Evolutionary conservation across 192 early-diverging fungal species (phyloP).

Genomic region (Entomortierella chlamydospora): DNA sequence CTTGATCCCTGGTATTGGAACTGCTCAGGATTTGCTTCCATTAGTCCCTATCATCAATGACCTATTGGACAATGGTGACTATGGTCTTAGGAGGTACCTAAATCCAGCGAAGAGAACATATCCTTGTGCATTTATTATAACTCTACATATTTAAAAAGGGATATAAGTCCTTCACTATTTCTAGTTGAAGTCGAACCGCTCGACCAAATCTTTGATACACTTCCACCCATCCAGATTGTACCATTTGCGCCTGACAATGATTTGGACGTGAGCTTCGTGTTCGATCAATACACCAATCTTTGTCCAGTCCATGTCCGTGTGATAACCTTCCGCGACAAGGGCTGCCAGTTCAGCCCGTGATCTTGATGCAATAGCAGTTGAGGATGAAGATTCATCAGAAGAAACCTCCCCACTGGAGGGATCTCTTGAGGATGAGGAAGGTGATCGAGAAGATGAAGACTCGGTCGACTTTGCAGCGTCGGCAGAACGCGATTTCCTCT

Average conservation of each 20-base stretch:
- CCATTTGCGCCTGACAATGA: constrained; percentile 61
- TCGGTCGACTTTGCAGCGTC: not conserved
- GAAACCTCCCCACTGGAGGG: not conserved
- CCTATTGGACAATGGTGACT: too few relatives aligned
- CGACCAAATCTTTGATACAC: constrained; percentile 51
- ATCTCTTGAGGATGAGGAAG: not conserved
- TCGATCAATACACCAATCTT: constrained; percentile 59
- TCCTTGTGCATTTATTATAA: too few relatives aligned
- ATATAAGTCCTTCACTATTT: not conserved
- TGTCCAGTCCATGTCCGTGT: constrained; percentile 57
- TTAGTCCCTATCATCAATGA: not conserved
- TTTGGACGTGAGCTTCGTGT: constrained; percentile 57
- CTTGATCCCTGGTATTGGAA: not conserved
- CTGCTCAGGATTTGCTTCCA: not conserved
- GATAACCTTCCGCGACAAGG: constrained; percentile 49
- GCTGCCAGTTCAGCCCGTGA: constrained; percentile 30
- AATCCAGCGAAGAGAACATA: too few relatives aligned
- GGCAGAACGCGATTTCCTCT: not conserved
- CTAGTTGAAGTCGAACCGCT: constrained; percentile 53
- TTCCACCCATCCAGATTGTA: constrained; percentile 57
- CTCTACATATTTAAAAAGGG: too few relatives aligned
- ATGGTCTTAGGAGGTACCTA: too few relatives aligned
- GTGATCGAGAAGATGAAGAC: not conserved
- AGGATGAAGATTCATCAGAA: not conserved
- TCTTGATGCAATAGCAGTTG: not conserved